phyloP scores from a whole-genome alignment of 1,284 basidiomycete genomes.

The Acaromyces ingoldii region DNA sequence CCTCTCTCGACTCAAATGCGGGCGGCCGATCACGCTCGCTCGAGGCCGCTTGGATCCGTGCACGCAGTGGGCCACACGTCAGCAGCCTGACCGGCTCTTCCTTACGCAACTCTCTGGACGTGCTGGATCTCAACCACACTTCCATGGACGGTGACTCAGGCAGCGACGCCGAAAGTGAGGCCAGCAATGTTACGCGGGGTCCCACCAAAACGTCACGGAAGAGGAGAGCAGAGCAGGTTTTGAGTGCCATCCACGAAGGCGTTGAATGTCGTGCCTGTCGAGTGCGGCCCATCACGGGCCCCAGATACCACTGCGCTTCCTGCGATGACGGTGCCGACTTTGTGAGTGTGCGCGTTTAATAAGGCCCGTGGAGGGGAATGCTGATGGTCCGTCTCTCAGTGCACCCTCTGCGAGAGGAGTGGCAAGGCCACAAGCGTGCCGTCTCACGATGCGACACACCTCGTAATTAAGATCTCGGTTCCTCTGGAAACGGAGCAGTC shows the following conservation, averaged over 20 bases:
- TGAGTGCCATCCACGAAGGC: slow-evolving; percentile 1
- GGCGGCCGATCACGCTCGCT: too few relatives aligned
- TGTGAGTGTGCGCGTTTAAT: slow-evolving; percentile 2
- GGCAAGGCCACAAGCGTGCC: neutral
- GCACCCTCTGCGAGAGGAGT: slow-evolving; percentile 6
- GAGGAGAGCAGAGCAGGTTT: too few relatives aligned
- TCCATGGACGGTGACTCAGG: too few relatives aligned
- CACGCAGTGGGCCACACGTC: too few relatives aligned
- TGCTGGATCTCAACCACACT: too few relatives aligned
- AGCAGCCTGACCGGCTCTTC: too few relatives aligned
- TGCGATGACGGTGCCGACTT: slow-evolving; percentile 10
- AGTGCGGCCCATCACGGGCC: slow-evolving; percentile 6
- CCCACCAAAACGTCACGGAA: too few relatives aligned
- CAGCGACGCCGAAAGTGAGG: slow-evolving; percentile 1
- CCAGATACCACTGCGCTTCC: slow-evolving; percentile 8
- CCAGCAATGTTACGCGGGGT: neutral
- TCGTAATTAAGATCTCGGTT: slow-evolving; percentile 4
- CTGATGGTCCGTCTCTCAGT: neutral
- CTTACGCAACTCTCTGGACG: too few relatives aligned
- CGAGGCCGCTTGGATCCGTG: too few relatives aligned
- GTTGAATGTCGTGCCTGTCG: slow-evolving; percentile 4
- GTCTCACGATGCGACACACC: slow-evolving; percentile 3
- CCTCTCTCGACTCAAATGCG: too few relatives aligned
- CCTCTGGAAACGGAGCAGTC: neutral
- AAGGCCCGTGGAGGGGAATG: neutral